phyloP scores from a whole-genome alignment of 208 protist genomes.

The Blechomonas ayalai region DNA sequence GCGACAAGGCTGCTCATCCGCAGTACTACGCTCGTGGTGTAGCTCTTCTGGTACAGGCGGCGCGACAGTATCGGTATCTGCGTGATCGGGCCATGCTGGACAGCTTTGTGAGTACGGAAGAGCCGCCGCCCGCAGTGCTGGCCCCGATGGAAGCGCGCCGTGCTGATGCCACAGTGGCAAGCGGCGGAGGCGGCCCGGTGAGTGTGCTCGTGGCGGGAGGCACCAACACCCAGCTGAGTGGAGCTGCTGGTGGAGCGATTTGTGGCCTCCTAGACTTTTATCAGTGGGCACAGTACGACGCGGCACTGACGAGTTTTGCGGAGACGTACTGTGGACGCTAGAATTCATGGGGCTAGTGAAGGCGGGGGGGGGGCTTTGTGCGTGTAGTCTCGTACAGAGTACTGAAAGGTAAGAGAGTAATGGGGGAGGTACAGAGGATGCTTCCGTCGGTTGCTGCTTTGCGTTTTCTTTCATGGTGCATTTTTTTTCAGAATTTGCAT shows the following conservation, averaged over 20 bases:
- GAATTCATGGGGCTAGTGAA: too few species aligned
- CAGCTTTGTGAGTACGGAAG: background rate
- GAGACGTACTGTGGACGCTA: constrained; percentile 54
- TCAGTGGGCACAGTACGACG: constrained; percentile 83
- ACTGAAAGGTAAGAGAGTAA: too few species aligned
- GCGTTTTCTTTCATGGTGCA: background rate
- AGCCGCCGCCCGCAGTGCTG: background rate
- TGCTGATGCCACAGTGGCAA: background rate
- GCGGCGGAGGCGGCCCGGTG: background rate
- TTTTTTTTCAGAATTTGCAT: background rate
- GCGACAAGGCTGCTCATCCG: too few species aligned
- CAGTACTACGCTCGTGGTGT: constrained; percentile 35
- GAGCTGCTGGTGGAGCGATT: constrained; percentile 28
- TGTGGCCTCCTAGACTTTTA: constrained; percentile 79
- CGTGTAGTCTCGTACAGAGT: too few species aligned
- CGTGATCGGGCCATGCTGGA: constrained; percentile 60
- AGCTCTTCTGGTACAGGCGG: constrained; percentile 38
- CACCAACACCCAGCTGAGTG: constrained; percentile 7
- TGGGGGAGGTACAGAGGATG: too few species aligned
- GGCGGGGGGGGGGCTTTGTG: too few species aligned
- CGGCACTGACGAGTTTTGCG: constrained; percentile 41
- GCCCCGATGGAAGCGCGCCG: background rate
- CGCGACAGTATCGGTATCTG: constrained; percentile 48
- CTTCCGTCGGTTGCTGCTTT: background rate
- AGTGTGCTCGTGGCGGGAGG: constrained; percentile 2